A percentile compares a stretch with the other conserved stretches of the same genome.
phyloP scores from a whole-genome alignment of 495 filamentous ascomycete genomes.

The Cenococcum geophilum region DNA sequence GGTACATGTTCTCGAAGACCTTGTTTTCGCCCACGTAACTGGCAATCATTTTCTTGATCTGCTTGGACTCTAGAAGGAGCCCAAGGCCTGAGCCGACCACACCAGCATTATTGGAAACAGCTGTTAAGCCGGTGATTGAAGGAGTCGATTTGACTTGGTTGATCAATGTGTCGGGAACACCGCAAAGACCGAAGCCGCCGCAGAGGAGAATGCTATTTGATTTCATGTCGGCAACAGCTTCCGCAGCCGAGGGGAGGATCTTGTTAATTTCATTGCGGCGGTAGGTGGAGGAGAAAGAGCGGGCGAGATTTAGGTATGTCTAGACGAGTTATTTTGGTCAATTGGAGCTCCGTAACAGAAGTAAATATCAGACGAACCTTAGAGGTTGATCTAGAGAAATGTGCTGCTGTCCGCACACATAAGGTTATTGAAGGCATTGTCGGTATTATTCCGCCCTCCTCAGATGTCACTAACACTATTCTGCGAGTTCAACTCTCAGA shows the following conservation, averaged over 20 bases:
- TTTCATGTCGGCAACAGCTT: slow-evolving; percentile 33
- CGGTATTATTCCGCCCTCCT: too few species aligned
- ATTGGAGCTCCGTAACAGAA: background rate
- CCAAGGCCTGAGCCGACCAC: slow-evolving; percentile 49
- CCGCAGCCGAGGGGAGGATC: slow-evolving; percentile 33
- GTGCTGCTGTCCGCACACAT: slow-evolving; percentile 3
- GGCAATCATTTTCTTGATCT: slow-evolving; percentile 54
- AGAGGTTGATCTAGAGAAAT: background rate
- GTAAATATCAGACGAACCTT: background rate
- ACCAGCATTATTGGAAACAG: slow-evolving; percentile 63
- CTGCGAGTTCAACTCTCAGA: too few species aligned
- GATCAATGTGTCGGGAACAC: slow-evolving; percentile 36
- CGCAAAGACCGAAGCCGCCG: slow-evolving; percentile 35
- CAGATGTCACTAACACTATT: too few species aligned
- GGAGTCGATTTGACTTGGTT: slow-evolving; percentile 26
- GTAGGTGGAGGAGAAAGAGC: slow-evolving; percentile 34
- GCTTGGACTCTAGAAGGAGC: slow-evolving; percentile 41
- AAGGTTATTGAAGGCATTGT: slow-evolving; percentile 17
- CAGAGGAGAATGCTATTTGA: slow-evolving; percentile 32
- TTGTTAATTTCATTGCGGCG: slow-evolving; percentile 41
- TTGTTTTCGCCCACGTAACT: slow-evolving; percentile 60
- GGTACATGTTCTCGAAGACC: slow-evolving; percentile 56
- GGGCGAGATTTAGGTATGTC: slow-evolving; percentile 32
- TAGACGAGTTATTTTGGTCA: background rate
- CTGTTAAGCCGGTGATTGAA: slow-evolving; percentile 45